Evolutionary conservation across 768 basidiomycete species (phyloP).

Genomic region (Termitomyces sp.): DNA sequence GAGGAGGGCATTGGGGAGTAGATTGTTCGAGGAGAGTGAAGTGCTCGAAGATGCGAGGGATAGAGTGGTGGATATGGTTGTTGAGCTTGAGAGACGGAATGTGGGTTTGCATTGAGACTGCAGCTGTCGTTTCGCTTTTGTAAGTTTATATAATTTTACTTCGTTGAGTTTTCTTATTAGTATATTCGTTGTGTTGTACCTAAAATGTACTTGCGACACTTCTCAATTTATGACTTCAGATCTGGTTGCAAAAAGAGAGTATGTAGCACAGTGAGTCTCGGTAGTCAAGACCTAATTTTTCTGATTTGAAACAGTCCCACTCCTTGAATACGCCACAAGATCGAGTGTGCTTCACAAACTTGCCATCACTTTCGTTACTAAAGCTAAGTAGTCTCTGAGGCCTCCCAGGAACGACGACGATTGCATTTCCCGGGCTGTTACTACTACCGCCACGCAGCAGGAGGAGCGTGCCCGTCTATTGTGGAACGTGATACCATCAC

Average conservation of each 20-base stretch:
- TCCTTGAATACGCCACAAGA: no score
- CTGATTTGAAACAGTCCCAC: no score
- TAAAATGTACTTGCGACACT: no score
- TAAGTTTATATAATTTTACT: no score
- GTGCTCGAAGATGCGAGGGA: constrained; percentile 73
- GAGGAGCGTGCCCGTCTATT: constrained; percentile 7
- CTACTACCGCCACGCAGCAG: neutral
- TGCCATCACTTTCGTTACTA: constrained; percentile 5
- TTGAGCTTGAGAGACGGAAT: constrained; percentile 36
- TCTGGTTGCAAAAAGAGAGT: no score
- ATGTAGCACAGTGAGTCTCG: no score
- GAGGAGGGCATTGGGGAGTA: constrained; percentile 50
- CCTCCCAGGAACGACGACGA: constrained; percentile 6
- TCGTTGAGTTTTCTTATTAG: no score
- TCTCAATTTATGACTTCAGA: no score
- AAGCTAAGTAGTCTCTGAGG: neutral
- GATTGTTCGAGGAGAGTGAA: constrained; percentile 34
- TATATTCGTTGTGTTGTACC: no score
- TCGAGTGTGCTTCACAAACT: constrained; percentile 9
- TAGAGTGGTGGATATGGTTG: constrained; percentile 69
- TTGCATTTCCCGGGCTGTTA: neutral
- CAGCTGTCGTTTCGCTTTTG: no score
- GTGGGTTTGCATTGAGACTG: constrained; percentile 8
- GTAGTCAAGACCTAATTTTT: no score
- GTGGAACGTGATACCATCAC: constrained; percentile 11